phyloP scores from a whole-genome alignment of 1,284 basidiomycete species.

The Rhodotorula mucilaginosa region DNA sequence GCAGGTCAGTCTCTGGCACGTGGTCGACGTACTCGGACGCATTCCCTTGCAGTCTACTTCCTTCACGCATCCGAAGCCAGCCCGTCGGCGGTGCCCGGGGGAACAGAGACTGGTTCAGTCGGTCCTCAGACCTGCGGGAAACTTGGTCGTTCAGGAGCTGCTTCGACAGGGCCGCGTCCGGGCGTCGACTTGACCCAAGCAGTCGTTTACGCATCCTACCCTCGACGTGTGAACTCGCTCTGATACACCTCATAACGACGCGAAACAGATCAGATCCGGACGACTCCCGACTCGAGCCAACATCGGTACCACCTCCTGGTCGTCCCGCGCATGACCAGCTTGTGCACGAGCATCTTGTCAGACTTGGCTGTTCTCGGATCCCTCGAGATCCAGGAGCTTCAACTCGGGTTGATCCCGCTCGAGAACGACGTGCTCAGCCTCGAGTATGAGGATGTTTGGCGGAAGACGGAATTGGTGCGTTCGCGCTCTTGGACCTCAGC shows the following conservation, averaged over 20 bases:
- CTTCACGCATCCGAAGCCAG: background rate
- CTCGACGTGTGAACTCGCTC: too few relatives aligned
- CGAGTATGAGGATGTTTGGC: conserved; percentile 77
- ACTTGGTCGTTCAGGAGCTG: too few relatives aligned
- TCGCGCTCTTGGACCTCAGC: too few relatives aligned
- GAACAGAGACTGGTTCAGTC: background rate
- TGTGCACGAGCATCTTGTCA: conserved; percentile 77
- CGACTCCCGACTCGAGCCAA: conserved; percentile 49
- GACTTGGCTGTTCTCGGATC: conserved; percentile 91
- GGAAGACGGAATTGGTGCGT: conserved; percentile 76
- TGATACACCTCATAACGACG: too few relatives aligned
- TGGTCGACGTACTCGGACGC: background rate
- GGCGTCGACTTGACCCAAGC: too few relatives aligned
- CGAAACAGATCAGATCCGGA: conserved; percentile 69
- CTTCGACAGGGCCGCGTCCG: too few relatives aligned
- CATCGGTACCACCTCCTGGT: conserved; percentile 86
- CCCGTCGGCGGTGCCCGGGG: background rate
- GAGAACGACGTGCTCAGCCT: conserved; percentile 86
- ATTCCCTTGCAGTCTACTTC: background rate
- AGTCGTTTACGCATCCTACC: too few relatives aligned
- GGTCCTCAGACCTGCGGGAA: conserved; percentile 6
- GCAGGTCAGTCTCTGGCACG: conserved; percentile 60
- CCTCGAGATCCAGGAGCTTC: conserved; percentile 77
- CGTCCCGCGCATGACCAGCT: conserved; percentile 80
- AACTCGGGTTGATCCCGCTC: conserved; percentile 87